Conservation (phyloP, 495 filamentous ascomycete genomes). For the Cercophora scortea region DNA sequence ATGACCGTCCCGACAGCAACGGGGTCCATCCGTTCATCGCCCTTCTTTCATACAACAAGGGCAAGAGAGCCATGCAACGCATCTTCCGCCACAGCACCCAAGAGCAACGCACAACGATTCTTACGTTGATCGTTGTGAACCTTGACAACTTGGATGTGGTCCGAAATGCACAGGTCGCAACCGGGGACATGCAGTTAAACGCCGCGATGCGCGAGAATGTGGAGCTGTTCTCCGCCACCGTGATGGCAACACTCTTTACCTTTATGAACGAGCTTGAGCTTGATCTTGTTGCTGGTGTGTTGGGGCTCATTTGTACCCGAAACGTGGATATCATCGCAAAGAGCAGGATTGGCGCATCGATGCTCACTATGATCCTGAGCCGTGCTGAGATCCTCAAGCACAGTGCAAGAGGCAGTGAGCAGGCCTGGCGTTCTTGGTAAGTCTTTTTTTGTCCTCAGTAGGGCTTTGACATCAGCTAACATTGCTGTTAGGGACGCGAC, state of each 20-base stretch:
- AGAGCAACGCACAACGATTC: conserved; percentile 85
- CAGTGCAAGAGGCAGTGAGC: conserved; percentile 55
- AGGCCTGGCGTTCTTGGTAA: conserved; percentile 77
- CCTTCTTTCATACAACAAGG: conserved; percentile 88
- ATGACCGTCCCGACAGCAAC: conserved; percentile 74
- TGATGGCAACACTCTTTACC: conserved; percentile 81
- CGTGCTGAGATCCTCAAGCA: conserved; percentile 91
- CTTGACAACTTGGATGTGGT: conserved; percentile 89
- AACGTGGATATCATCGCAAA: conserved; percentile 72
- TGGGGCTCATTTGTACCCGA: conserved; percentile 75
- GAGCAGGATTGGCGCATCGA: conserved; percentile 76
- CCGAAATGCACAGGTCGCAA: conserved; percentile 59
- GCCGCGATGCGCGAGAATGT: conserved; percentile 76
- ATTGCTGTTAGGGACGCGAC: conserved; percentile 40
- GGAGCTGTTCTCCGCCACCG: conserved; percentile 76
- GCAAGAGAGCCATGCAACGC: conserved; percentile 89
- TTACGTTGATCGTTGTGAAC: conserved; percentile 94
- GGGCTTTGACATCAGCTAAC: conserved; percentile 5
- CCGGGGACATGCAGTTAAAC: conserved; percentile 61
- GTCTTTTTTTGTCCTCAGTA: conserved; percentile 9
- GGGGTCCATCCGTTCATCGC: conserved; percentile 91
- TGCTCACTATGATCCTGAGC: conserved; percentile 91
- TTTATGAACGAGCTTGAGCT: conserved; percentile 88
- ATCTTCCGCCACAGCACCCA: conserved; percentile 89
- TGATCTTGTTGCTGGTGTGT: conserved; percentile 78